These are phyloP conservation scores for Massarina eburnea DNA, from an alignment of 2,329 filamentous ascomycete genomes.

Conservation along the genomic window DNA sequence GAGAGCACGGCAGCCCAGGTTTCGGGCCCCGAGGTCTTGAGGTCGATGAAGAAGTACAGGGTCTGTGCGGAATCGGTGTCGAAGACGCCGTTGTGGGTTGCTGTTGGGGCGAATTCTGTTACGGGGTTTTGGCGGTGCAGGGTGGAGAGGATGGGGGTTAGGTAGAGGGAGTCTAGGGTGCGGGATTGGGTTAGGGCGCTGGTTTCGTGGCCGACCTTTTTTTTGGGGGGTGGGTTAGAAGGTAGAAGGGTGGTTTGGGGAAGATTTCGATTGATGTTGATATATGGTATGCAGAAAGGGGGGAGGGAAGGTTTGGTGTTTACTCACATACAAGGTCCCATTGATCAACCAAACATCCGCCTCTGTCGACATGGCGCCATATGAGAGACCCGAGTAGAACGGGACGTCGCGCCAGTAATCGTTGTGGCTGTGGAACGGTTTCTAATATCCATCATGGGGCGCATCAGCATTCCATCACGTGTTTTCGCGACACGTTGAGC, in stretches of 20 bases:
- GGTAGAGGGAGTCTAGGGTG: constrained; percentile 61
- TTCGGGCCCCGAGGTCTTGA: constrained; percentile 59
- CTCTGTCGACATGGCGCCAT: constrained; percentile 61
- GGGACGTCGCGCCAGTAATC: constrained; percentile 59
- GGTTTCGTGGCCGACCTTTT: constrained; percentile 58
- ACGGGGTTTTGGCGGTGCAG: constrained; percentile 59
- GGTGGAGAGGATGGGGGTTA: constrained; percentile 60
- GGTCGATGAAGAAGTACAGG: constrained; percentile 65
- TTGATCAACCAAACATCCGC: constrained; percentile 64
- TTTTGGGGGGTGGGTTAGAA: not conserved
- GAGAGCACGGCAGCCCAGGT: constrained; percentile 59
- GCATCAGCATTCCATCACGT: constrained; percentile 1
- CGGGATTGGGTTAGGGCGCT: constrained; percentile 54
- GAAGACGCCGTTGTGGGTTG: constrained; percentile 62
- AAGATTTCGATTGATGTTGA: not conserved
- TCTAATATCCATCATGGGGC: constrained; percentile 35
- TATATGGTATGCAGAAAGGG: not conserved
- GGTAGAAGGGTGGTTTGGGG: not conserved
- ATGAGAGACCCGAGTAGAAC: constrained; percentile 56
- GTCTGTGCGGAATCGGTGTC: constrained; percentile 61
- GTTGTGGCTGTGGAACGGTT: constrained; percentile 60
- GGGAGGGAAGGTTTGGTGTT: not conserved
- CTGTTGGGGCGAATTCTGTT: constrained; percentile 48
- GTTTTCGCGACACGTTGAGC: not conserved
- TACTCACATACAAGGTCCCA: constrained; percentile 54